These are phyloP conservation scores for Pseudocercospora ulei DNA, from an alignment of 2,329 filamentous ascomycete species.

Conservation along the genomic window DNA sequence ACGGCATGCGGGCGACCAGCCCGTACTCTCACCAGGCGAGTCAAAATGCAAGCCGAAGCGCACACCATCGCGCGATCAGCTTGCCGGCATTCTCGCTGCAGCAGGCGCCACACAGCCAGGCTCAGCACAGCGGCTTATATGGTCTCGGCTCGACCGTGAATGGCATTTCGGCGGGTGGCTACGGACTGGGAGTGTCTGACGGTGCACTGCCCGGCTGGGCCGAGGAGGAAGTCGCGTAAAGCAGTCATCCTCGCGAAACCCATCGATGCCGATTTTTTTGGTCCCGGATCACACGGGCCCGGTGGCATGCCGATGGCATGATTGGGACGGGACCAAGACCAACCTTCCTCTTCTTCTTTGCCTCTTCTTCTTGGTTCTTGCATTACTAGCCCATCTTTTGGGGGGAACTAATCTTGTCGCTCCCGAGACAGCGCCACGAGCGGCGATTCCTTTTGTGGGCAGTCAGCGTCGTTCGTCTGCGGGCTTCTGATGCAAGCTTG, in stretches of 20 bases:
- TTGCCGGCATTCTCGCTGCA: conserved; percentile 61
- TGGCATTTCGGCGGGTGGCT: conserved; percentile 46
- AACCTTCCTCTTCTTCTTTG: no score
- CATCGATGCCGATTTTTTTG: no score
- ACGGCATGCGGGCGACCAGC: conserved; percentile 17
- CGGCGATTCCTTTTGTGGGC: no score
- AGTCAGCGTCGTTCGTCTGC: no score
- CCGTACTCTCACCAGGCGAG: conserved; percentile 40
- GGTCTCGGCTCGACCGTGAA: conserved; percentile 40
- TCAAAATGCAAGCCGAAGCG: conserved; percentile 39
- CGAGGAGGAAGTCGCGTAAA: conserved; percentile 48
- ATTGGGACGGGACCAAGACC: no score
- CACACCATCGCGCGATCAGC: conserved; percentile 73
- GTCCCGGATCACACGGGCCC: not conserved
- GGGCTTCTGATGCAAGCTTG: no score
- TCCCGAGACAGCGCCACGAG: no score
- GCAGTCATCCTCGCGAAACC: not conserved
- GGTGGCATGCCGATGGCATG: no score
- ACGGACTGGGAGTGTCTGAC: conserved; percentile 51
- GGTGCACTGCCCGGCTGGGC: conserved; percentile 54
- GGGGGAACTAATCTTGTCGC: no score
- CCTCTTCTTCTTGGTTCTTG: no score
- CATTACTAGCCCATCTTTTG: no score
- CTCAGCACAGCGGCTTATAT: conserved; percentile 47
- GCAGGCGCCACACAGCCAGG: conserved; percentile 34